Evolutionary conservation across 257 asterid genomes (phyloP), one percentile per base, ranked within the genome.

Genomic region (Thymus mandschuricus): DNA sequence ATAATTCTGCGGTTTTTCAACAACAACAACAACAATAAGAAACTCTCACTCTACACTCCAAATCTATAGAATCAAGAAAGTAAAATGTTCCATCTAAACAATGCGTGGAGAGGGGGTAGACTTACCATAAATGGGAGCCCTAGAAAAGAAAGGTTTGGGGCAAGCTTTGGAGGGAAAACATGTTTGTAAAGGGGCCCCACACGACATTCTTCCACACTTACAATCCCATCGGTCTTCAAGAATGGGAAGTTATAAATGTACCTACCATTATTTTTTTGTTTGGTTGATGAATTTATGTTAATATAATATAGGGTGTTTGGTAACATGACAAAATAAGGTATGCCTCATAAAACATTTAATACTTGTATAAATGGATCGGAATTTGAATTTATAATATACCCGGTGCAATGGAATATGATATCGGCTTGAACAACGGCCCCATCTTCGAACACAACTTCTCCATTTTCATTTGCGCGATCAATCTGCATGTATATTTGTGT

Each of bases 161-260:
- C 88, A 64, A 86, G 81, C 62, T 75, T 40, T 21, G 96, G 89
- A 13, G 96, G 86, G 50, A 89, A 89, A 8, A 79, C 46, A 56
- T 89, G 95, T 41, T 84, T 87, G 81, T 84, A 89, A 29, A 89
- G 84, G 43, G 83, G 90, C 21, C 87, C 90, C 50, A 87, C 86
- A 12, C 95, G 82, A 15, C 81, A 81, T 60, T 86, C 82, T 41
- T 86, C 87, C 46, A 83, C 73, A 4, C 43, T 77, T 15, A 89
- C 79, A 10, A 80, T 80, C 43, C 89, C 96, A 3, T 81, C 80
- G 15, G 88, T 13, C 60, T 72, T 81, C 70, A 89, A 78, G 81
- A 89, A 87, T 31, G 95, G 88, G 60, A 82, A 84, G n/a, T 69
- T 57, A 29, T 78, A 76, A 1, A 78, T 69, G 75, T 60, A 90